Percentiles rank a stretch among this genome's conserved stretches.
phyloP scores from a whole-genome alignment of 1,284 basidiomycete genomes.

The Agroathelia rolfsii region DNA sequence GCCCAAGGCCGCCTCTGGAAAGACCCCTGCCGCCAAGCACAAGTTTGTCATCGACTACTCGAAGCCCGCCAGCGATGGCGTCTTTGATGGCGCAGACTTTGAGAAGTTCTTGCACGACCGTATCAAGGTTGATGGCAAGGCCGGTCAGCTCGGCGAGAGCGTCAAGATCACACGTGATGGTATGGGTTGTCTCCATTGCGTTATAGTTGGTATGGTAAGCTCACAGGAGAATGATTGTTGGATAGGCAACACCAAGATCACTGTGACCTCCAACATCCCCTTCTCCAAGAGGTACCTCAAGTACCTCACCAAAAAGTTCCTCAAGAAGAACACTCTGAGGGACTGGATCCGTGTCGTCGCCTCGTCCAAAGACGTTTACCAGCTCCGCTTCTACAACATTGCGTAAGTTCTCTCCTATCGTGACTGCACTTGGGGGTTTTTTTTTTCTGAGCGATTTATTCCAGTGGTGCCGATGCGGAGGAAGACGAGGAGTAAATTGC shows the following conservation, averaged over 20 bases:
- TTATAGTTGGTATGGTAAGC: too few species aligned
- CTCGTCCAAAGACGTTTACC: conserved; percentile 81
- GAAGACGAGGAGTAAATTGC: conserved; percentile 14
- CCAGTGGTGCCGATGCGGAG: conserved; percentile 13
- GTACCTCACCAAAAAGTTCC: conserved; percentile 93
- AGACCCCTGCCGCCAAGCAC: conserved; percentile 64
- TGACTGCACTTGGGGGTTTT: too few species aligned
- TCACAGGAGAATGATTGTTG: too few species aligned
- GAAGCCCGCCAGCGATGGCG: conserved; percentile 81
- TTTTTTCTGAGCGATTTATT: too few species aligned
- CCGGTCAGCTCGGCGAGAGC: conserved; percentile 80
- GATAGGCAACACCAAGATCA: conserved; percentile 65
- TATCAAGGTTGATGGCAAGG: conserved; percentile 79
- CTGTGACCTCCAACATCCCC: conserved; percentile 71
- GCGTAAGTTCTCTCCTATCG: conserved; percentile 44
- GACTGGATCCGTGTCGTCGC: conserved; percentile 89
- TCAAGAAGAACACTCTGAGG: conserved; percentile 82
- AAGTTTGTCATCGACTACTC: conserved; percentile 95
- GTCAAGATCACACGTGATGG: conserved; percentile 79
- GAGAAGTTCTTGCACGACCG: conserved; percentile 92
- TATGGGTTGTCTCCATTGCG: conserved; percentile 26
- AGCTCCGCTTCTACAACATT: conserved; percentile 91
- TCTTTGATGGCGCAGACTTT: conserved; percentile 87
- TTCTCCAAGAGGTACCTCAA: conserved; percentile 92
- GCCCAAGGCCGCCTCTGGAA: conserved; percentile 64